Evolutionary conservation across 148 eudicot genomes (phyloP), one percentile per base, ranked within the genome.

Genomic region (Selenicereus undatus): DNA sequence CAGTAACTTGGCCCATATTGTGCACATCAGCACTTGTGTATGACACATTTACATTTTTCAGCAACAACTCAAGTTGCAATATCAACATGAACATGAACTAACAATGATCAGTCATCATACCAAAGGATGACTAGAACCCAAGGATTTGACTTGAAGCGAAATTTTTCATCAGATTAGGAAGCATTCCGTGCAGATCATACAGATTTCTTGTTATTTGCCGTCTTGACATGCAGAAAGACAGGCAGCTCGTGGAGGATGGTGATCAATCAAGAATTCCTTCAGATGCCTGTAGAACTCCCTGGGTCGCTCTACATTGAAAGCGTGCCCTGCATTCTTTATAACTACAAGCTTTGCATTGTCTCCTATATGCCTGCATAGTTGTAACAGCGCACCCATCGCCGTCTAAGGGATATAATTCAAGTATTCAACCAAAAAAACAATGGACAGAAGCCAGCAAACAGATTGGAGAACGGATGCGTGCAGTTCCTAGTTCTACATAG

Each of bases 281-380:
- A 94, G 78, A 80, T 85, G 86, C 82, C 54, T 87, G 87, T 71
- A 74, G 81, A 90, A 82, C 80, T 93, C 95, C 86, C 76, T 91
- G 3, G 97, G 86, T 65, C 89, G 89, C 88, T 94, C 98, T 8
- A 85, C 52, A 27, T 81, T 80, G 85, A 93, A 86, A 48, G 86
- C 91, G 72, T 94, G 98, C 29, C 97, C 97, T 16, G 94, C 80
- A 48, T 93, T 88, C 84, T 91, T 81, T 21, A 94, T 79, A n/a
- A 93, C 85, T 35, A 85, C 87, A 17, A 93, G 84, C 83, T 86
- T 50, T 7, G 92, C 94, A 79, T 88, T 93, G 18, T 90, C 93
- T 20, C 94, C 97, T 74, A 94, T 68, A 84, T 93, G 94, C 77
- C 98, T 94, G 92, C 81, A 84, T 45, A 52, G n/a, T n/a, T n/a